Percentiles rank a stretch among this genome's conserved stretches.
Evolutionary conservation across 371 early-diverging fungal genomes (phyloP).

Genomic region (Syncephalastrum racemosum): DNA sequence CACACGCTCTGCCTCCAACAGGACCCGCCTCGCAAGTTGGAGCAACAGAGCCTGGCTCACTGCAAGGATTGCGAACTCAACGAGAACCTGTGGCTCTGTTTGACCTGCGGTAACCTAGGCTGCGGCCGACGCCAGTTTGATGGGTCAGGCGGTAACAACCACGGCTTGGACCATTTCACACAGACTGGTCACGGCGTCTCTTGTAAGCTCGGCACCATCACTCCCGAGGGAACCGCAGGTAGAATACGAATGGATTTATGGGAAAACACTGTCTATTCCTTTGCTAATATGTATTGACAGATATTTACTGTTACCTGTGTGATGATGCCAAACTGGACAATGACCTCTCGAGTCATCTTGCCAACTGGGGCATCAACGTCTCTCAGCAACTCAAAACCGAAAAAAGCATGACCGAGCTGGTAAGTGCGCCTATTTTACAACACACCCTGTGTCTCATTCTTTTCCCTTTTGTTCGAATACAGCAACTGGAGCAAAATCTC

Average conservation of each 20-base stretch:
- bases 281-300: slow-evolving; percentile 31
- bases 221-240: slow-evolving; percentile 96
- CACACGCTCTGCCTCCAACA: slow-evolving; percentile 80
- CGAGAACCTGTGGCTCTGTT: slow-evolving; percentile 82
- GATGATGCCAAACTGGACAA: slow-evolving; percentile 85
- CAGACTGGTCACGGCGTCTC: slow-evolving; percentile 82
- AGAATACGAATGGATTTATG: not conserved
- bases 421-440: slow-evolving; percentile 17
- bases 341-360: slow-evolving; percentile 74
- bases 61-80: slow-evolving; percentile 88
- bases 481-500: slow-evolving; percentile 93
- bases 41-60: slow-evolving; percentile 63
- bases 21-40: slow-evolving; percentile 45
- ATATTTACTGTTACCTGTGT: slow-evolving; percentile 92
- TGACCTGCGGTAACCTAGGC: slow-evolving; percentile 75
- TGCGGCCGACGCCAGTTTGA: slow-evolving; percentile 93
- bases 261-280: not conserved
- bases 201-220: slow-evolving; percentile 94
- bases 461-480: slow-evolving; percentile 5
- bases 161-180: slow-evolving; percentile 90
- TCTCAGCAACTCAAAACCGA: slow-evolving; percentile 85
- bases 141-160: slow-evolving; percentile 99
- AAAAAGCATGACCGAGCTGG: slow-evolving; percentile 90
- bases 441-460: not conserved
- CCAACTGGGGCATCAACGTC: slow-evolving; percentile 88